Percentiles rank a stretch among this genome's conserved stretches.
Evolutionary conservation across 169 alveolate species (phyloP).

Genomic region (Plasmodium adleri): DNA sequence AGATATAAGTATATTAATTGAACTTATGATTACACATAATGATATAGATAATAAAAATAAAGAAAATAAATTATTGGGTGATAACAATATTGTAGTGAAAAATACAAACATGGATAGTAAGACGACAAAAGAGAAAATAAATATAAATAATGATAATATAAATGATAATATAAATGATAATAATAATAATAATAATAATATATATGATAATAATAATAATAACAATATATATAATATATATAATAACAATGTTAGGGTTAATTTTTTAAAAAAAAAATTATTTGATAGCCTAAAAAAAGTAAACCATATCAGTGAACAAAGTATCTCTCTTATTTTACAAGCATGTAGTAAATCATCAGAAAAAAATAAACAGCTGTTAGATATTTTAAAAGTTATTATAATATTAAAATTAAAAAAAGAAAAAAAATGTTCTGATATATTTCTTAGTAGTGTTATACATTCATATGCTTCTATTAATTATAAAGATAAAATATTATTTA

Average conservation of each 20-base stretch:
- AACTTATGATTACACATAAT: conserved; percentile 12
- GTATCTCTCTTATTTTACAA: conserved; percentile 69
- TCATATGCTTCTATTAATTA: conserved; percentile 64
- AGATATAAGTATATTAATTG: conserved; percentile 46
- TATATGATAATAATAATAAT: background rate
- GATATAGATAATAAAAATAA: background rate
- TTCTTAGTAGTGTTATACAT: conserved; percentile 67
- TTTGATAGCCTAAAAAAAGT: conserved; percentile 24
- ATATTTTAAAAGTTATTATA: conserved; percentile 40
- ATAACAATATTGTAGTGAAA: background rate
- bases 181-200: background rate
- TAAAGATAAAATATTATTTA: conserved; percentile 48
- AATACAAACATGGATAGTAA: background rate
- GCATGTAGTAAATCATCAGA: conserved; percentile 42
- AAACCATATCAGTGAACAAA: conserved; percentile 67
- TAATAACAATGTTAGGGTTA: background rate
- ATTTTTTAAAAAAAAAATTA: conserved; percentile 8
- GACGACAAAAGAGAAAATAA: background rate
- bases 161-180: background rate
- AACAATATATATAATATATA: background rate
- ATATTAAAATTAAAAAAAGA: conserved; percentile 61
- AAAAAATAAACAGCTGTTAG: conserved; percentile 40
- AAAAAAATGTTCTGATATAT: conserved; percentile 68
- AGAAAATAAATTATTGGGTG: background rate
- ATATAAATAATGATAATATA: background rate